These are phyloP conservation scores for Diaporthe eres DNA, from an alignment of 2,329 filamentous ascomycete genomes.

Conservation along the genomic window DNA sequence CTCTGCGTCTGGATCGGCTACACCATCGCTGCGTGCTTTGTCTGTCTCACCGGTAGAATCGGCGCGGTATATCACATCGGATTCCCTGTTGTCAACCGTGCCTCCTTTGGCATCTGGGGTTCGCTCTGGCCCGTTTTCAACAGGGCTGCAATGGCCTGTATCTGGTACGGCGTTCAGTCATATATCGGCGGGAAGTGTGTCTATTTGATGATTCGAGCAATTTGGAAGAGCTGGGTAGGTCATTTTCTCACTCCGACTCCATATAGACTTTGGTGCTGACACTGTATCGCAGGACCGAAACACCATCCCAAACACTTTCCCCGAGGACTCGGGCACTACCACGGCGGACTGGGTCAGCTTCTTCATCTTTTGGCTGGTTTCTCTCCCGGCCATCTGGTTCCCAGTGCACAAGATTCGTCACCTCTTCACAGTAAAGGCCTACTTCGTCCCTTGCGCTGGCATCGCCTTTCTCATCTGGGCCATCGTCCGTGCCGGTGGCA, in stretches of 20 bases:
- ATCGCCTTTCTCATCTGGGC: conserved; percentile 92
- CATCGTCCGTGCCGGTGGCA: conserved; percentile 83
- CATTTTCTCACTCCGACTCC: fast-evolving
- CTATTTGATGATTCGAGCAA: conserved; percentile 88
- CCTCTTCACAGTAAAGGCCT: conserved; percentile 91
- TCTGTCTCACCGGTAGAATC: conserved; percentile 84
- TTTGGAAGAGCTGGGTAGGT: conserved; percentile 79
- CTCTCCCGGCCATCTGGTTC: conserved; percentile 88
- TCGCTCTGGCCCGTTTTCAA: conserved; percentile 92
- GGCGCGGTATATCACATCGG: conserved; percentile 91
- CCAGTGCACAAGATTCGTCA: conserved; percentile 91
- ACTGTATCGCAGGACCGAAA: conserved; percentile 56
- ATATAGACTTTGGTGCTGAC: conserved; percentile 31
- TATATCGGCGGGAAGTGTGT: conserved; percentile 91
- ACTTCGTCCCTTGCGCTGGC: conserved; percentile 85
- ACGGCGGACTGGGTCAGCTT: conserved; percentile 85
- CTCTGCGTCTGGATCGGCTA: conserved; percentile 92
- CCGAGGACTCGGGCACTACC: conserved; percentile 75
- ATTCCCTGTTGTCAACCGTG: conserved; percentile 84
- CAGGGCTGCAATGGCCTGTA: conserved; percentile 85
- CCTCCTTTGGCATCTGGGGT: conserved; percentile 91
- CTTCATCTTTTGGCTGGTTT: conserved; percentile 87
- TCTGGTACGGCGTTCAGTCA: conserved; percentile 89
- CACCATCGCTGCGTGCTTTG: conserved; percentile 80
- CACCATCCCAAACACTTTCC: conserved; percentile 77